Percentiles rank a stretch among this genome's conserved stretches.
These are phyloP conservation scores for Auricularia auricula-judae DNA, from an alignment of 768 basidiomycete species.

Conservation along the genomic window DNA sequence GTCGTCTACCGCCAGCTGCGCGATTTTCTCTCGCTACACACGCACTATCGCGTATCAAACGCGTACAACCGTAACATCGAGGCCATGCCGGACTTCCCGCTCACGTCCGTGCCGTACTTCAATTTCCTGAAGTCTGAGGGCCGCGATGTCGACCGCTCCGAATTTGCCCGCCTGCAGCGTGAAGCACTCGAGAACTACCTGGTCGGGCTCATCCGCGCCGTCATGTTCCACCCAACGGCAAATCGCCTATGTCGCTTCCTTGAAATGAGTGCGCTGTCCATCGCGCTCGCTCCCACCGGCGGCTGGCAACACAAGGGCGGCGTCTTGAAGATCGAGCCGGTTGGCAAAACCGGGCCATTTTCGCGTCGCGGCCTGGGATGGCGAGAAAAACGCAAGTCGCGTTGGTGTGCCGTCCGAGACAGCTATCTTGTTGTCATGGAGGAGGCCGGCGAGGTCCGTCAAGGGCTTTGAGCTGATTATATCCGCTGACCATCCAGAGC, in stretches of 20 bases:
- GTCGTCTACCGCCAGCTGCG: constrained; percentile 89
- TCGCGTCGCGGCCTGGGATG: constrained; percentile 55
- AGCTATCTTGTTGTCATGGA: constrained; percentile 80
- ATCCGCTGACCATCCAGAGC: neutral
- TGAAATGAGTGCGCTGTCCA: constrained; percentile 82
- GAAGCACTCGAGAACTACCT: constrained; percentile 82
- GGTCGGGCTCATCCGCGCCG: constrained; percentile 75
- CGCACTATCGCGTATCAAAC: constrained; percentile 81
- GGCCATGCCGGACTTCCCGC: constrained; percentile 85
- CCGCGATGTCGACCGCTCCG: constrained; percentile 40
- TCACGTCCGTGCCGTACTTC: constrained; percentile 75
- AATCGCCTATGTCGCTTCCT: constrained; percentile 86
- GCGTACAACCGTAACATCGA: constrained; percentile 62
- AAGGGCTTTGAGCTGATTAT: neutral
- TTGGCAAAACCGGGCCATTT: constrained; percentile 41
- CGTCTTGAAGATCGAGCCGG: constrained; percentile 50
- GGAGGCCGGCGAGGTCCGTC: constrained; percentile 72
- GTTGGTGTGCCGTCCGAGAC: constrained; percentile 90
- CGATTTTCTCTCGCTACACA: constrained; percentile 83
- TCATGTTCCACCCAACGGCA: constrained; percentile 95
- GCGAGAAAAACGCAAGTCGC: constrained; percentile 48
- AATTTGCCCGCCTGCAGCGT: constrained; percentile 75
- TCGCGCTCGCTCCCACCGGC: constrained; percentile 67
- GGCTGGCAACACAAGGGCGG: constrained; percentile 90
- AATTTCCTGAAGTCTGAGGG: constrained; percentile 69